A percentile compares a stretch with the other conserved stretches of the same genome.
These are phyloP conservation scores for Fusarium sp. DNA, from an alignment of 2,329 filamentous ascomycete genomes.

Conservation along the genomic window DNA sequence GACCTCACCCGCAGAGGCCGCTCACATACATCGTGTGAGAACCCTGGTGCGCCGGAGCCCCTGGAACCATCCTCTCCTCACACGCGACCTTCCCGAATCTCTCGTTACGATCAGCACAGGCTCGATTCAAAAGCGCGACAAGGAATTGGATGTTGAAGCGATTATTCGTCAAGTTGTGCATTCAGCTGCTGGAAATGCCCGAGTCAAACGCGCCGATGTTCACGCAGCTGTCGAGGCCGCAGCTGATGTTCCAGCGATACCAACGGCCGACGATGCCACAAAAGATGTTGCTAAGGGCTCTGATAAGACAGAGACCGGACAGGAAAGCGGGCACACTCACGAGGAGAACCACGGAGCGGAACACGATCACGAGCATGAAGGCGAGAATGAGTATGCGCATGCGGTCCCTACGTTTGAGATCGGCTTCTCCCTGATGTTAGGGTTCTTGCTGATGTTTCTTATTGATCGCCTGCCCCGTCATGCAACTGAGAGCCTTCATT, in stretches of 20 bases:
- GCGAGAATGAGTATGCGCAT: conserved; percentile 50
- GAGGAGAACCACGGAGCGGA: conserved; percentile 45
- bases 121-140: conserved; percentile 6
- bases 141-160: conserved; percentile 24
- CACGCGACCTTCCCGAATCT: conserved; percentile 43
- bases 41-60: conserved; percentile 50
- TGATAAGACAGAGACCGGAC: conserved; percentile 19
- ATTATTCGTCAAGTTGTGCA: conserved; percentile 33
- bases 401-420: conserved; percentile 77
- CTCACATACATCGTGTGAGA: conserved; percentile 53
- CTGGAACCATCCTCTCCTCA: conserved; percentile 44
- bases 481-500: conserved; percentile 71
- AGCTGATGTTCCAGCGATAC: conserved; percentile 27
- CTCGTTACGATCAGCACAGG: conserved; percentile 34
- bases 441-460: conserved; percentile 97
- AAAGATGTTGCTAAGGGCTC: conserved; percentile 19
- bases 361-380: conserved; percentile 46
- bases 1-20: conserved; percentile 65
- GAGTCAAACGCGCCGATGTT: conserved; percentile 25
- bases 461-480: conserved; percentile 87
- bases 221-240: conserved; percentile 29
- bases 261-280: conserved; percentile 20
- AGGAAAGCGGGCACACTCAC: conserved; percentile 49
- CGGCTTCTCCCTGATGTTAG: conserved; percentile 84
- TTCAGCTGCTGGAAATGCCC: conserved; percentile 4